Base-by-base conservation (phyloP, 164 flowering plant species). In the Liriodendron chinense region DNA sequence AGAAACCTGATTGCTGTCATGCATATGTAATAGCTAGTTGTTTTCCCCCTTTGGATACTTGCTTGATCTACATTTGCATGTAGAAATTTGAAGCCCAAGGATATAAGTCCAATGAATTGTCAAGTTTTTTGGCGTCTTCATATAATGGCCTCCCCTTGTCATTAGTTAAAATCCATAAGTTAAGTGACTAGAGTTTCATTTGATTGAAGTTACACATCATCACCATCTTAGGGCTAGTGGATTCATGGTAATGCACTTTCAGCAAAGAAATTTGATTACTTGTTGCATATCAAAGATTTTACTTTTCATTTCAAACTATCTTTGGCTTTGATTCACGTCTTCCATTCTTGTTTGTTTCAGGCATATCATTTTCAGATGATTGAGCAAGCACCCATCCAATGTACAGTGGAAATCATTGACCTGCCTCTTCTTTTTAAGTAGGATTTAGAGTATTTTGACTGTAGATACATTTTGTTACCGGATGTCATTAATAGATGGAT, bases 331-430 rank as follows among this genome's bases (percentile, higher is more conserved):
- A n/a, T 73, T 73, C 16, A 20, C 8, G 47, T 73, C 67, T 65
- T 8, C 47, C 61, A 59, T 73, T 47, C 65, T 49, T 25, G 49
- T 73, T 47, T 63, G 22, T 8, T n/a, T 22, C 70, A 68, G 70
- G 70, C 7, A 20, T 34, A 16, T 14, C 28, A 34, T 28, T 68
- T 28, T 28, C n/a, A 53, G 59, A 53, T 53, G 59, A 68, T 16
- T 3, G n/a, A 24, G 70, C 18, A 24, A 14, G 49, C 21, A 24
- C 70, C 70, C 48, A 43, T 68, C 49, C 10, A 20, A 34, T 43
- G n/a, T 34, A 24, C 21, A 53, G 47, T 23, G 62, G 50, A 72
- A 26, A 24, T 20, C 20, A 9, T 61, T 72, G 5, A 9, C 53
- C 47, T 23, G 12, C 23, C 65, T 57, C 28, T n/a, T 69, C 28